Base-by-base conservation (phyloP, 1,284 basidiomycete genomes). In the Leccinum angustisporum region DNA sequence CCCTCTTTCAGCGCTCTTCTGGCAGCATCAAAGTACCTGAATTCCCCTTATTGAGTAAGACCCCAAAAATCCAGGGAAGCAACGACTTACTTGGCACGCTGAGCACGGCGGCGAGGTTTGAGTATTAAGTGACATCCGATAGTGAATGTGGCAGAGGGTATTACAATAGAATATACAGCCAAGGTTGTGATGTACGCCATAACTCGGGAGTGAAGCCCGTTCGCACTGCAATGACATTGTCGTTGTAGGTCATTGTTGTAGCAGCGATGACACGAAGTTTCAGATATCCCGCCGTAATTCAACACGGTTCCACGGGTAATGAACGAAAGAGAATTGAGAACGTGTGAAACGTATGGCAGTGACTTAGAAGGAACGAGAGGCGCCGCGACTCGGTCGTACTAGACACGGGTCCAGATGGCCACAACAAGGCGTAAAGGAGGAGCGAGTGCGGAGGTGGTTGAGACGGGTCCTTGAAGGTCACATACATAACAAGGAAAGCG, bases 1-100 rank as follows among this genome's bases (percentile, higher is more conserved):
- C 83, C 80, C 59, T 90, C 88, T 58, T 78, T 78, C 65, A 89
- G 79, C 56, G 83, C 82, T 54, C 72, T 77, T 54, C 78, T 76
- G 34, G 77, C 79, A 36, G 79, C 74, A 50, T 85, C 79, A 68
- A 91, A 80, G 75, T 80, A 81, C 79, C 81, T 76, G 73, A 63
- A 72, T 62, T 58, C 78, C 68, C 65, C 53, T 14, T 55, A 76
- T 75, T 72, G 73, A 70, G 69, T 51, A 68, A 61, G 43, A 53
- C 61, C 59, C 58, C 52, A 34, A 62, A 63, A 63, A 25, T 46
- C 57, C 1, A 54, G 34, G 51, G 40, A 59, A 60, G 60, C 54
- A 25, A 14, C 31, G 3, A 63, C 62, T 46, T 59, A 76, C 82
- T 62, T 64, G 78, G 72, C 70, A 59, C 80, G 75, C 55, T 77